Percentiles rank a stretch among this genome's conserved stretches.
phyloP scores from a whole-genome alignment of 768 basidiomycete genomes.

The Tricholoma matsutake region DNA sequence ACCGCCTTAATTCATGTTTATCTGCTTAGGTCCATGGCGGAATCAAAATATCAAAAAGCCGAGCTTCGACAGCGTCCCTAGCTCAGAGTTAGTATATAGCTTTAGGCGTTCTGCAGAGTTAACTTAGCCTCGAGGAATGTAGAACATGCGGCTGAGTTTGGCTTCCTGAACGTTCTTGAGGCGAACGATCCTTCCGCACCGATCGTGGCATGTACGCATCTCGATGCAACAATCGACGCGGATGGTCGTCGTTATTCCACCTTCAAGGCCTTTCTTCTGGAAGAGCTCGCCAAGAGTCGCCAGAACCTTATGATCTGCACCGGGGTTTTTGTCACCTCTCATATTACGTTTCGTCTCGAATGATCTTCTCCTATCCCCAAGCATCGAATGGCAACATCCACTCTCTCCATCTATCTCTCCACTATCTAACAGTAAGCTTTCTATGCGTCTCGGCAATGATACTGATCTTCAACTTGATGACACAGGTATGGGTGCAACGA shows the following conservation, averaged over 20 bases:
- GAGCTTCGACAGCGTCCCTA: slow-evolving; percentile 7
- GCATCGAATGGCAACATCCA: no score
- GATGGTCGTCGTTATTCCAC: slow-evolving; percentile 18
- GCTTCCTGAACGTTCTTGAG: slow-evolving; percentile 16
- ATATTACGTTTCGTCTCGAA: no score
- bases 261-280: slow-evolving; percentile 22
- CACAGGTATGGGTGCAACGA: no score
- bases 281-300: slow-evolving; percentile 11
- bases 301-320: slow-evolving; percentile 19
- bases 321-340: slow-evolving; percentile 16
- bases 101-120: neutral
- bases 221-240: slow-evolving; percentile 20
- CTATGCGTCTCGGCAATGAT: no score
- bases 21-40: slow-evolving; percentile 17
- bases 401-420: no score
- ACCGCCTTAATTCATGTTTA: neutral
- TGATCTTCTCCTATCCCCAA: no score
- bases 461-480: no score
- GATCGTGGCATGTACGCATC: slow-evolving; percentile 12
- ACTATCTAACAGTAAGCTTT: no score
- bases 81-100: neutral
- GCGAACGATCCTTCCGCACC: slow-evolving; percentile 20
- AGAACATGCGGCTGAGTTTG: slow-evolving; percentile 11
- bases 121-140: slow-evolving; percentile 4
- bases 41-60: slow-evolving; percentile 7